Base-by-base conservation (phyloP, 2,329 filamentous ascomycete genomes). In the Aotearoamyces nothofagi region DNA sequence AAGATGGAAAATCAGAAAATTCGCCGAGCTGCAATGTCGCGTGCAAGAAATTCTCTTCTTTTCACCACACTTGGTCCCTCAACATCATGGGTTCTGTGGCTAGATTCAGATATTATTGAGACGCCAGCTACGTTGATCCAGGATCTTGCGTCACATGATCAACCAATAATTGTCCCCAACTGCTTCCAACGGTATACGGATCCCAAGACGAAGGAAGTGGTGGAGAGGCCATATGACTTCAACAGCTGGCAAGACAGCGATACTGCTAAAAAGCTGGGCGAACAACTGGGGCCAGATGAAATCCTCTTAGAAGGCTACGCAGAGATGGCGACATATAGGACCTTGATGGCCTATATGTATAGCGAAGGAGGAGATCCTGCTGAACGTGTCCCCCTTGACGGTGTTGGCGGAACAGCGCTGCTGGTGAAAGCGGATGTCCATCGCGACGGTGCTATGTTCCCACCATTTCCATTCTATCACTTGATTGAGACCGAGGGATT, bases 401-500 rank as follows among this genome's bases (percentile, higher is more conserved):
- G 90, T 27, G 90, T 98, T 3, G 90, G 90, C 31, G 90, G 90
- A 19, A 92, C 87, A 1, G 81, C 86, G 2, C 60, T 98, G 38
- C 60, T 98, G 46, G 90, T 98, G 35, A 94, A 93, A 60, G 90
- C 86, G 2, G 86, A 96, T 34, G 90, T 98, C 14, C 90, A 98
- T 52, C 73, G 90, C 15, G 90, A 98, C 47, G 90, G 90, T 12
- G 87, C 90, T 50, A 98, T 96, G 87, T 98, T 98, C 58, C 90
- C 90, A 11, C 71, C 90, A 0, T 98, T 98, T 50, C 58, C 87
- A 3, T 98, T 98, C 50, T 96, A 94, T 51, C 79, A 98, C 54
- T 63, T 98, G 35, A 92, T 98, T 36, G 90, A 98, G 61, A 96
- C 90, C 0, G 90, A 98, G 49, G 90, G 90, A 0, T 98, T 98